phyloP scores from a whole-genome alignment of 1,284 basidiomycete species.

The Pseudozyma sp. region DNA sequence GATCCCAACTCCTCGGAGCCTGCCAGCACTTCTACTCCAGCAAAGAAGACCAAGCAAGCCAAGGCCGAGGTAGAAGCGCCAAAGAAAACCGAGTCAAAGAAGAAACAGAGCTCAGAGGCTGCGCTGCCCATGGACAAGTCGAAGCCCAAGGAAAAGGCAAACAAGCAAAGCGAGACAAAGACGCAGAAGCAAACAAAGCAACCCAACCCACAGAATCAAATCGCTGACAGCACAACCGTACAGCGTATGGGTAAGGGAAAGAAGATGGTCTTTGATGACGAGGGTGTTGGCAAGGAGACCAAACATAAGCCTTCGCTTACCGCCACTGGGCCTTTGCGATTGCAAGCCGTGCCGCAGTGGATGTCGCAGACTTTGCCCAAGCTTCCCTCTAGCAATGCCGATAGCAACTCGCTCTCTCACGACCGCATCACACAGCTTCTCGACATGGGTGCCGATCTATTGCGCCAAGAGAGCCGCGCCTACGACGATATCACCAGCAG shows the following conservation, averaged over 20 bases:
- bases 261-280: constrained; percentile 57
- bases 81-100: constrained; percentile 12
- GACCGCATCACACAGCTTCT: constrained; percentile 55
- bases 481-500: constrained; percentile 59
- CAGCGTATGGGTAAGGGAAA: constrained; percentile 47
- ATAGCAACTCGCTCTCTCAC: constrained; percentile 18
- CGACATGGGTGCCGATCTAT: constrained; percentile 46
- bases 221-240: constrained; percentile 21
- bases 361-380: constrained; percentile 34
- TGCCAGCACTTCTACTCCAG: background rate
- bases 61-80: constrained; percentile 15
- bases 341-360: constrained; percentile 57
- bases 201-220: constrained; percentile 4
- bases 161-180: constrained; percentile 30
- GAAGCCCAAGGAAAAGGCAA: constrained; percentile 17
- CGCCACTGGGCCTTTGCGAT: constrained; percentile 30
- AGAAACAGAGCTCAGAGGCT: constrained; percentile 12
- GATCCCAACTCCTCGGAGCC: constrained; percentile 27
- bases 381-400: constrained; percentile 26
- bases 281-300: constrained; percentile 34
- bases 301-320: constrained; percentile 18
- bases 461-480: constrained; percentile 55
- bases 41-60: constrained; percentile 11
- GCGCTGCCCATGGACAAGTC: constrained; percentile 14
- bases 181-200: constrained; percentile 19